These are phyloP conservation scores for Lactifluus piperatus DNA, from an alignment of 768 basidiomycete species.

Conservation along the genomic window DNA sequence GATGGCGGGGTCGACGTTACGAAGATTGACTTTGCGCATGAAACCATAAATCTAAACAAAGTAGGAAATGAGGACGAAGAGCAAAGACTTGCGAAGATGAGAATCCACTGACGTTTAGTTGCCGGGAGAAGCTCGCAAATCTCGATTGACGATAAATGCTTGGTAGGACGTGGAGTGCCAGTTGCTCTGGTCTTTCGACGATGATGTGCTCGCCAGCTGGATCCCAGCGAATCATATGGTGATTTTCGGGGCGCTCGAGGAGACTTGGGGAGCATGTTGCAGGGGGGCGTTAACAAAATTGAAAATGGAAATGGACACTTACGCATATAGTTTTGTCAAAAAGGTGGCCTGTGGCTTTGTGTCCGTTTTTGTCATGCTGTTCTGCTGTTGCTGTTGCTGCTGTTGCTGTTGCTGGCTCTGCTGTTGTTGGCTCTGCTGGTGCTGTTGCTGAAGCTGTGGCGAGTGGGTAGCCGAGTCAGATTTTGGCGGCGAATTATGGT, in stretches of 20 bases:
- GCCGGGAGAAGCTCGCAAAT: constrained; percentile 95
- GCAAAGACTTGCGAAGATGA: constrained; percentile 15
- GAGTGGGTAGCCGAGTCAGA: constrained; percentile 13
- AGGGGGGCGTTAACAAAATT: constrained; percentile 1
- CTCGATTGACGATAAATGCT: constrained; percentile 93
- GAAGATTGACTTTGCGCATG: constrained; percentile 95
- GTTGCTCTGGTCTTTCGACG: constrained; percentile 88
- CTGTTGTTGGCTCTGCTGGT: neutral
- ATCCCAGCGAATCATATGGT: constrained; percentile 97
- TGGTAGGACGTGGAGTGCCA: constrained; percentile 88
- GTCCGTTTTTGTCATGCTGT: constrained; percentile 16
- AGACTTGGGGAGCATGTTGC: constrained; percentile 39
- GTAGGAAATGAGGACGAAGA: constrained; percentile 20
- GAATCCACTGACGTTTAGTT: constrained; percentile 65
- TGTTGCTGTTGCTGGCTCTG: constrained; percentile 1
- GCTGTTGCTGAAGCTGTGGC: constrained; percentile 14
- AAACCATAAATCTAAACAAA: constrained; percentile 84
- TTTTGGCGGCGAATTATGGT: constrained; percentile 18
- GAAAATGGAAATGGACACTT: constrained; percentile 28
- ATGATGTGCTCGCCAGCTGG: constrained; percentile 91
- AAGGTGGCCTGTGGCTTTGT: constrained; percentile 47
- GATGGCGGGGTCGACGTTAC: constrained; percentile 90
- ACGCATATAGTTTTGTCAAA: constrained; percentile 95
- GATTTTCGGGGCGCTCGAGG: constrained; percentile 85
- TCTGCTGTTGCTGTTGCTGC: constrained; percentile 2